These are phyloP conservation scores for Russula vinacea DNA, from an alignment of 768 basidiomycete species.

Conservation along the genomic window DNA sequence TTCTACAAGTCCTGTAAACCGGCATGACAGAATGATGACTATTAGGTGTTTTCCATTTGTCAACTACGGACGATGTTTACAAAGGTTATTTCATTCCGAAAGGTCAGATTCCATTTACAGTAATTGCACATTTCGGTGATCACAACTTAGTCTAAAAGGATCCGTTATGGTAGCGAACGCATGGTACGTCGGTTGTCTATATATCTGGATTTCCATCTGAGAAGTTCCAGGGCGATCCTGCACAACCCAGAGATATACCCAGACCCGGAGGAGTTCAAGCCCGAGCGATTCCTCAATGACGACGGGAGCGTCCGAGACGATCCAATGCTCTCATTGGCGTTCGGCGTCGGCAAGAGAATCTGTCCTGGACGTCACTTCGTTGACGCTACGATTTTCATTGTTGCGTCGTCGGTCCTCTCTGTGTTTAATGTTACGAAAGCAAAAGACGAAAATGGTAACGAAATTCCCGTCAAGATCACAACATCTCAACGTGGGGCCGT, in stretches of 20 bases:
- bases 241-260: not conserved
- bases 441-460: not conserved
- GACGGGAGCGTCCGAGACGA: conserved; percentile 1
- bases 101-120: not conserved
- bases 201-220: not conserved
- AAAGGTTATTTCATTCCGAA: not conserved
- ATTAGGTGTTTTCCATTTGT: not conserved
- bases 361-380: not conserved
- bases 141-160: not conserved
- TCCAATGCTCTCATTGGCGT: not conserved
- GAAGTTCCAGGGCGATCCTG: not conserved
- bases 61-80: not conserved
- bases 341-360: not conserved
- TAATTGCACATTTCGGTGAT: not conserved
- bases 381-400: not conserved
- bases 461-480: not conserved
- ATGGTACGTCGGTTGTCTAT: not conserved
- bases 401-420: not conserved
- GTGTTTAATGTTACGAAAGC: not conserved
- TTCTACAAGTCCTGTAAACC: not conserved
- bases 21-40: not conserved
- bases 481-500: not conserved
- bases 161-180: not conserved
- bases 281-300: not conserved
- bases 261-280: not conserved